Evolutionary conservation across 306 rosid genomes (phyloP), one percentile per base, ranked within the genome.

Genomic region (Cercis canadensis): DNA sequence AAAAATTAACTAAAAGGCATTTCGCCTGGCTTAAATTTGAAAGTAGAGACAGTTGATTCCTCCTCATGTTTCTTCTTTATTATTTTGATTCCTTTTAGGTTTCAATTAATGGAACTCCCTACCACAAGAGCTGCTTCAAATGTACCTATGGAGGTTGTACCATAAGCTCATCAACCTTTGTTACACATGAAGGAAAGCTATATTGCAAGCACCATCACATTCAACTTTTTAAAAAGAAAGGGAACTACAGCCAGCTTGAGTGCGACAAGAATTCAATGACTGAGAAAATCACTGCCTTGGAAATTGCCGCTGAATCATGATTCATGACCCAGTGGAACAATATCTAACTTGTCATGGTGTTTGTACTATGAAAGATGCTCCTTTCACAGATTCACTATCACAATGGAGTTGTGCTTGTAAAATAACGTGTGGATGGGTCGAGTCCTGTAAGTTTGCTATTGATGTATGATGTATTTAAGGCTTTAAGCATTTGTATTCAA

Each of bases 121-220:
- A 90, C 82, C 96, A 88, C 74, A 90, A 62, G 66, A 36, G 83
- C 51, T 86, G 94, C 87, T 87, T 90, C 90, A 90, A 84, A 74
- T 90, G 97, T 81, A 80, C 79, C 45, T 77, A 77, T 63, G 97
- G 97, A 69, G 97, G 94, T 12, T 90, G 94, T 65, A 86, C 90
- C 10, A 82, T 88, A 74, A 90, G 83, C 83, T 84, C 94, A 29
- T 76, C 94, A 14, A 88, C 69, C 80, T 84, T 84, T 13, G 74
- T 90, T 62, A 81, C 92, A 49, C 97, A 86, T 65, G 97, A 90
- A 66, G 88, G 90, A 61, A 88, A 77, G 78, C 87, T 88, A 34
- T 90, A 90, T 55, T 90, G 97, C 86, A 88, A 90, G 73, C 94
- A 88, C 70, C 95, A 90, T 67, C 92, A 88, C 90, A 81, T 88